A percentile compares a stretch with the other conserved stretches of the same genome.
Conservation (phyloP, 1,139 yeast genomes). For the Suhomyces ambrosiae region DNA sequence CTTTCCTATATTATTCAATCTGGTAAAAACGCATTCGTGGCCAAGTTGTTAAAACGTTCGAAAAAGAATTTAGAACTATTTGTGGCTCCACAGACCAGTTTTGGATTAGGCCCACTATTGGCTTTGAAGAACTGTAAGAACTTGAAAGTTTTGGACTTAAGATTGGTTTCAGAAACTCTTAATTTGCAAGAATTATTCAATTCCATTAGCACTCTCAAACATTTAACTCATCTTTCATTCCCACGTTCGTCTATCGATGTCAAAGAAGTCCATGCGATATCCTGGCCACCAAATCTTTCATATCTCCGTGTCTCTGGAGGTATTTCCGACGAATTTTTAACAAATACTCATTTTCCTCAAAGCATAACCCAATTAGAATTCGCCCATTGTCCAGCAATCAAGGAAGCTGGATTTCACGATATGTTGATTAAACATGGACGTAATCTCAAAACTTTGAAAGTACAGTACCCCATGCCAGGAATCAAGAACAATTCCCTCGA, state of each 20-base stretch:
- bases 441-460: slow-evolving; percentile 60
- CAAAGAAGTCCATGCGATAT: slow-evolving; percentile 48
- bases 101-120: slow-evolving; percentile 85
- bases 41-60: slow-evolving; percentile 77
- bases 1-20: slow-evolving; percentile 79
- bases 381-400: slow-evolving; percentile 84
- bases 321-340: slow-evolving; percentile 75
- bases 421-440: slow-evolving; percentile 66
- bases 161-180: slow-evolving; percentile 90
- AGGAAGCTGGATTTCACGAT: slow-evolving; percentile 59
- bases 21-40: slow-evolving; percentile 91
- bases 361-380: slow-evolving; percentile 73
- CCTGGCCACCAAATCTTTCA: slow-evolving; percentile 80
- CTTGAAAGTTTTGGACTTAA: slow-evolving; percentile 68
- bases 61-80: slow-evolving; percentile 63
- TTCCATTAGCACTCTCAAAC: slow-evolving; percentile 63
- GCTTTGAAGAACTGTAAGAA: slow-evolving; percentile 71
- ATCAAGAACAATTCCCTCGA: slow-evolving; percentile 72
- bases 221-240: slow-evolving; percentile 75
- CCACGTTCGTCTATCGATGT: slow-evolving; percentile 88
- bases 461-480: slow-evolving; percentile 89
- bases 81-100: slow-evolving; percentile 92
- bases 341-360: slow-evolving; percentile 65
- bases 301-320: slow-evolving; percentile 86
- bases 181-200: slow-evolving; percentile 76